Evolutionary conservation across 768 basidiomycete genomes (phyloP), one percentile per base, ranked within the genome.

Genomic region (Suillus bovinus): DNA sequence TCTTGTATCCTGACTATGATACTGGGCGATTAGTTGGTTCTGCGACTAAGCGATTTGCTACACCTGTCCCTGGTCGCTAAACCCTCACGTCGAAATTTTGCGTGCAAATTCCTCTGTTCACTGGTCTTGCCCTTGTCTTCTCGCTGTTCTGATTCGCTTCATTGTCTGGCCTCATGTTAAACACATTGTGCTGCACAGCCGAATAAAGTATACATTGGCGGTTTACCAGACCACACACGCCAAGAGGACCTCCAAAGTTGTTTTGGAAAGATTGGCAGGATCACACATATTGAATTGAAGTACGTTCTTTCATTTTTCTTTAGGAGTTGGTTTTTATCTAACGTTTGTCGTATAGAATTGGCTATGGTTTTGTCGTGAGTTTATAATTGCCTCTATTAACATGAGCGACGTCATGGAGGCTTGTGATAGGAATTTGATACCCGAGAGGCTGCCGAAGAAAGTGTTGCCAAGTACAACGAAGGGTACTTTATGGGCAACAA

Each of bases 181-280:
- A 72, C 50, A 38, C 83, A 76, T 81, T 86, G 79, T 84, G 81
- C 83, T 81, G 80, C 82, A 80, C 84, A 94, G 91, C 89, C 91
- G 80, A 93, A 93, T 80, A 95, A 95, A 80, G 88, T 95, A 75
- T 95, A 95, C 75, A 86, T 95, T 72, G 93, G 93, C 72, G 91
- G 92, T 67, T 84, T 94, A 63, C 93, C 93, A 66, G 90, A 93
- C 78, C 84, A 92, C 67, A 94, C 92, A 54, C 88, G 89, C 65
- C 84, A 88, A 77, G 91, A 92, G 78, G 93, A 95, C 70, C 77
- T 94, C 31, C 88, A 86, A 75, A 89, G 83, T 65, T 94, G 93
- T 75, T 94, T 94, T 73, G 90, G 90, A 55, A 92, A 93, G 75
- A 86, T 94, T 54, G 93, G 93, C 22, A 80, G 74, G 52, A 92